Evolutionary conservation across 2,329 filamentous ascomycete species (phyloP).

Genomic region (Fusarium sp.): DNA sequence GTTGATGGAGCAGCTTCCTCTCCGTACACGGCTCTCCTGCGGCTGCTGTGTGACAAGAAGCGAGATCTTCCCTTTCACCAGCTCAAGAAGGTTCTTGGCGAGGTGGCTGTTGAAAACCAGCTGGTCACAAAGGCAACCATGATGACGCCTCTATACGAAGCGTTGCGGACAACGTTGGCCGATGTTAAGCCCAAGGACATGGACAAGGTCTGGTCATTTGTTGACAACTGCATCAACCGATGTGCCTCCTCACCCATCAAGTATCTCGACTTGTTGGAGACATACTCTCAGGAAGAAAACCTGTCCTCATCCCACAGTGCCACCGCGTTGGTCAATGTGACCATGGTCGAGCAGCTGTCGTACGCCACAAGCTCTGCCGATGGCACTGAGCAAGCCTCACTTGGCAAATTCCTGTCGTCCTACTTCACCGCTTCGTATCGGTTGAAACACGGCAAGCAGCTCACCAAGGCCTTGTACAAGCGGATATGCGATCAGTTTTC

Average conservation of each 20-base stretch:
- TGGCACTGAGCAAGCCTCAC: slow-evolving; percentile 55
- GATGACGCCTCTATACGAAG: slow-evolving; percentile 60
- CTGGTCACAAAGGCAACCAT: slow-evolving; percentile 68
- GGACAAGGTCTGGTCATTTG: slow-evolving; percentile 71
- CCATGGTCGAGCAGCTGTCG: slow-evolving; percentile 81
- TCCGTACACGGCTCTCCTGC: slow-evolving; percentile 78
- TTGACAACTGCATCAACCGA: slow-evolving; percentile 86
- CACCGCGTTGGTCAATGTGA: slow-evolving; percentile 73
- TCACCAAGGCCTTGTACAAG: slow-evolving; percentile 47
- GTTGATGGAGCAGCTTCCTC: slow-evolving; percentile 59
- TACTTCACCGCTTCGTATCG: slow-evolving; percentile 67
- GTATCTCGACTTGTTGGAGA: slow-evolving; percentile 79
- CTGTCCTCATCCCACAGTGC: slow-evolving; percentile 37
- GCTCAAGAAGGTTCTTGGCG: slow-evolving; percentile 67
- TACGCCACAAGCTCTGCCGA: slow-evolving; percentile 70
- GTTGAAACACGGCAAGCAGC: slow-evolving; percentile 57
- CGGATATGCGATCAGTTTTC: slow-evolving; percentile 49
- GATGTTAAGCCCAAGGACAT: slow-evolving; percentile 43
- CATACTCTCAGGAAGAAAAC: slow-evolving; percentile 50
- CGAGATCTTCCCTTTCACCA: slow-evolving; percentile 53
- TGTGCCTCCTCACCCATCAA: slow-evolving; percentile 83
- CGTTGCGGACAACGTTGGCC: slow-evolving; percentile 41
- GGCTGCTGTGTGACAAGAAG: slow-evolving; percentile 51
- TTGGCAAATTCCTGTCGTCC: slow-evolving; percentile 69
- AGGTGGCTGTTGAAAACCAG: slow-evolving; percentile 73